phyloP scores from a whole-genome alignment of 2,329 filamentous ascomycete genomes.

The Colletotrichum gloeosporioides region DNA sequence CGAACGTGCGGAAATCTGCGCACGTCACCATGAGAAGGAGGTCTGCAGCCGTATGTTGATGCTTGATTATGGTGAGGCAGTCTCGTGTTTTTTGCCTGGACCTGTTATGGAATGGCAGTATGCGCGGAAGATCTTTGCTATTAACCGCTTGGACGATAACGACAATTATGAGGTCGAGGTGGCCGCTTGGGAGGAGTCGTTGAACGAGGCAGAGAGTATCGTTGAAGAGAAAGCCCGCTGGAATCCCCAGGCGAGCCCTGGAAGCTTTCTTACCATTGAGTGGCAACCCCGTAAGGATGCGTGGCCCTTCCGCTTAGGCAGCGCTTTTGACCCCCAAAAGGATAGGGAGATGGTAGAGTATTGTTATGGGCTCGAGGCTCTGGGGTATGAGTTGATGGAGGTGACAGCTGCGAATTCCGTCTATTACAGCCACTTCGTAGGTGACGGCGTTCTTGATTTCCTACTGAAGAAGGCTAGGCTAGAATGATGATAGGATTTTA shows the following conservation, averaged over 20 bases:
- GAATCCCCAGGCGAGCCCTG: neutral
- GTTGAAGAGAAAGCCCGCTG: neutral
- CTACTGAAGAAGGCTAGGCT: neutral
- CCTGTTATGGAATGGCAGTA: neutral
- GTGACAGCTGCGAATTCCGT: neutral
- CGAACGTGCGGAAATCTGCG: neutral
- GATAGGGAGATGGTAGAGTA: neutral
- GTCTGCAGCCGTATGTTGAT: neutral
- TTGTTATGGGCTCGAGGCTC: neutral
- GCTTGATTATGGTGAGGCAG: neutral
- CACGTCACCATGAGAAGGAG: neutral
- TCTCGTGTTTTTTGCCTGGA: neutral
- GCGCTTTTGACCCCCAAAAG: neutral
- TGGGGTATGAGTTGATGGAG: neutral
- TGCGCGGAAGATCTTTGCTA: neutral
- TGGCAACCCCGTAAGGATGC: neutral
- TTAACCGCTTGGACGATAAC: neutral
- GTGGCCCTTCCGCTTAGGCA: neutral
- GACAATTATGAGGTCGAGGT: neutral
- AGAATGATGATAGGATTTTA: no score
- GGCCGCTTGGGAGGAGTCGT: neutral
- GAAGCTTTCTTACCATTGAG: neutral
- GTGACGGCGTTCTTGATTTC: neutral
- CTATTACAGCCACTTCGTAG: neutral
- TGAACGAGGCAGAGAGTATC: neutral